Conservation (phyloP, 2,329 filamentous ascomycete species). For the Neonectria neomacrospora region DNA sequence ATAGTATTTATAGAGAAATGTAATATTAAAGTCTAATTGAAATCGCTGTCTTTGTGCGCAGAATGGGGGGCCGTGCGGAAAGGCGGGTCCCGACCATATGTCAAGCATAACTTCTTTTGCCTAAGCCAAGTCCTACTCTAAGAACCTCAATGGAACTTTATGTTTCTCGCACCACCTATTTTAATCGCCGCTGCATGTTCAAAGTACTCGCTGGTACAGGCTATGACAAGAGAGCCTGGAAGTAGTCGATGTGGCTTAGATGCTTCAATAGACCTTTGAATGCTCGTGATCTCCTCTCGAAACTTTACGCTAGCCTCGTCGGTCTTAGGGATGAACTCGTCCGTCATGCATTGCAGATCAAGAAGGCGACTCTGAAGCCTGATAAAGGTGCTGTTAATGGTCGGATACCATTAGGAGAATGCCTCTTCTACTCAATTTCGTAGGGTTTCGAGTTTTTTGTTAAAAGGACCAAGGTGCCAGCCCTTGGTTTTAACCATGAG, state of each 20-base stretch:
- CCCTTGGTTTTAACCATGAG: neutral
- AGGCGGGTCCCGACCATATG: no score
- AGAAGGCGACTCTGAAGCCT: neutral
- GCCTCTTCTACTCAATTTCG: neutral
- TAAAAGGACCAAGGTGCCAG: neutral
- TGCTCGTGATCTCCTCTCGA: neutral
- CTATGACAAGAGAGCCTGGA: neutral
- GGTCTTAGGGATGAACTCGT: neutral
- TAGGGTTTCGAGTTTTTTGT: neutral
- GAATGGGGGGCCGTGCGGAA: no score
- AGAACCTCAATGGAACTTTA: neutral
- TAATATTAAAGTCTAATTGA: no score
- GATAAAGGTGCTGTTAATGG: neutral
- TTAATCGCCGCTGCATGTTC: neutral
- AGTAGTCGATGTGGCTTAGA: neutral
- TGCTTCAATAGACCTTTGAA: neutral
- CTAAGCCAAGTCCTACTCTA: neutral
- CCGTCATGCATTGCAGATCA: neutral
- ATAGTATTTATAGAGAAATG: no score
- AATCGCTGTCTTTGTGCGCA: no score
- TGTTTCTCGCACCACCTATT: neutral
- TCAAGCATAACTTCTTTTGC: neutral
- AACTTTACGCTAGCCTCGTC: neutral
- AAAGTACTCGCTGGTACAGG: neutral
- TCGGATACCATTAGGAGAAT: neutral